phyloP scores from a whole-genome alignment of 768 basidiomycete species.

The Flagelloscypha sp. region DNA sequence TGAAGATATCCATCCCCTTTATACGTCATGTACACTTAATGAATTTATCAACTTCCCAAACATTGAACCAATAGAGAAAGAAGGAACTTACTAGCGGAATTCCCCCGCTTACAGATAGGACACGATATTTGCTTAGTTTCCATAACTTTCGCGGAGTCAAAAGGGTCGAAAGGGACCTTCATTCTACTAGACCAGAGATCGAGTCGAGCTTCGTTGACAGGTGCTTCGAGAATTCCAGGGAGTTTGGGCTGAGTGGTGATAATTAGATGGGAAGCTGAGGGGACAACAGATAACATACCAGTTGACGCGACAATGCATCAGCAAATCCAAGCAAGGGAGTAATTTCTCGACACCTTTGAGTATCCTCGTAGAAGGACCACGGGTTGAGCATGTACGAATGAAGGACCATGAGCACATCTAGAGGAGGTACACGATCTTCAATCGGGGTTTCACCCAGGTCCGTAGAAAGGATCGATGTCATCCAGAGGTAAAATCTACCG shows the following conservation, averaged over 20 bases:
- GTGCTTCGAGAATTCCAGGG: no score
- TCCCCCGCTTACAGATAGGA: slow-evolving; percentile 17
- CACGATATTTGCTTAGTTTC: slow-evolving; percentile 17
- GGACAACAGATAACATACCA: slow-evolving; percentile 16
- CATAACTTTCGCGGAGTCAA: slow-evolving; percentile 9
- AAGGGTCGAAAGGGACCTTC: slow-evolving; percentile 14
- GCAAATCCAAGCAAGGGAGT: no score
- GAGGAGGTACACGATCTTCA: slow-evolving; percentile 23
- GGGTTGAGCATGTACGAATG: slow-evolving; percentile 27
- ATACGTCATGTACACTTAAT: slow-evolving; percentile 31
- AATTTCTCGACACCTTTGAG: no score
- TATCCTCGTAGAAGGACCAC: no score
- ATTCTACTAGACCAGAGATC: slow-evolving; percentile 13
- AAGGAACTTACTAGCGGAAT: slow-evolving; percentile 19
- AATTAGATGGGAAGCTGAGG: slow-evolving; percentile 3
- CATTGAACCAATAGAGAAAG: neutral
- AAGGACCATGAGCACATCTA: slow-evolving; percentile 33
- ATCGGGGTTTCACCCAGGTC: no score
- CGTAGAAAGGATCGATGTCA: no score
- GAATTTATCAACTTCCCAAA: neutral
- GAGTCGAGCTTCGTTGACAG: slow-evolving; percentile 9
- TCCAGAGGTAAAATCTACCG: no score
- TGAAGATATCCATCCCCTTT: slow-evolving; percentile 42
- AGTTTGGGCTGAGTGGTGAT: neutral
- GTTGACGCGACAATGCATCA: slow-evolving; percentile 8